These are phyloP conservation scores for Hevea brasiliensis DNA, from an alignment of 345 rosid genomes.

Conservation along the genomic window DNA sequence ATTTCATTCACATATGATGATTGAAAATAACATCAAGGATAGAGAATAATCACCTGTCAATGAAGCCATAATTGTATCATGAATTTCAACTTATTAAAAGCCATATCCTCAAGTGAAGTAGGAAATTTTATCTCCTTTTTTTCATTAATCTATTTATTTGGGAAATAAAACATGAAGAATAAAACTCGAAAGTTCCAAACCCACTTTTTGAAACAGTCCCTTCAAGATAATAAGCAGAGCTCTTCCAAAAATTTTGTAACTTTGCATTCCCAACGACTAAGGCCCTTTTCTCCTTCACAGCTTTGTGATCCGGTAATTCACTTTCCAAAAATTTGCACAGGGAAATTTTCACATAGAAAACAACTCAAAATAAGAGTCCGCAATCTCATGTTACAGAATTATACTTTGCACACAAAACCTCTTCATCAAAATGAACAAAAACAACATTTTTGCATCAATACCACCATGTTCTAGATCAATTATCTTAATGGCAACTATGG, in stretches of 20 bases:
- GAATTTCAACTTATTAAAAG: not conserved
- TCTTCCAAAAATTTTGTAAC: constrained; percentile 46
- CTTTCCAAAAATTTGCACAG: constrained; percentile 38
- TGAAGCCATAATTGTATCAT: not conserved
- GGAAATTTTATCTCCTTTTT: not conserved
- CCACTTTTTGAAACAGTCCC: constrained; percentile 38
- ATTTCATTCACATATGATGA: not conserved
- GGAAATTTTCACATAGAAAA: not conserved
- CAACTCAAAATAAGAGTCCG: not conserved
- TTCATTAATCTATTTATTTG: not conserved
- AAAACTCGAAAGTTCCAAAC: not conserved
- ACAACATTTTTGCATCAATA: not conserved
- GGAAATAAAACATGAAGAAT: not conserved
- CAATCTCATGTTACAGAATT: not conserved
- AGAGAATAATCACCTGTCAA: not conserved
- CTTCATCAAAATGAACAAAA: not conserved
- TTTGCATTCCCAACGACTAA: constrained; percentile 35
- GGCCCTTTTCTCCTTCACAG: constrained; percentile 38
- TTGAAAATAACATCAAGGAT: not conserved
- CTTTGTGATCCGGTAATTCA: constrained; percentile 37
- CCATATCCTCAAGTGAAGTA: not conserved
- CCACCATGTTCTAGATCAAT: not conserved
- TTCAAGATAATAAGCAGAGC: constrained; percentile 56
- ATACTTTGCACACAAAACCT: not conserved
- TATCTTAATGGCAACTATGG: not conserved